Evolutionary conservation across 306 rosid genomes (phyloP), one percentile per base, ranked within the genome.

Genomic region (Cucumis cinereus): DNA sequence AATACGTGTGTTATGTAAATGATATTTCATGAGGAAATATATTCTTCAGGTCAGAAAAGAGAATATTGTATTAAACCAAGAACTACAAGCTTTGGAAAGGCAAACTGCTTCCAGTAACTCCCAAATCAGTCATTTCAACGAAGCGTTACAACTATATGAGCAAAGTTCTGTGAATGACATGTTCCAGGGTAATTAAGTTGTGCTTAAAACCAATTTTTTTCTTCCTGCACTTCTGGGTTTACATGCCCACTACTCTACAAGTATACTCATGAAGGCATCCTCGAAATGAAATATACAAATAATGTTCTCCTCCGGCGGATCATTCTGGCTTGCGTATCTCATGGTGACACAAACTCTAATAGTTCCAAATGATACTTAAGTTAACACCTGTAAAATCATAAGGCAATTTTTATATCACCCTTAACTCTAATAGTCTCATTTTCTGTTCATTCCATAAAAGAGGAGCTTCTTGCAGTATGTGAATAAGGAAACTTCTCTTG

Each of bases 131-230:
- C 78, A 77, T 75, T 78, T 91, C 84, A 85, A 83, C 4, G 97
- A 89, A 79, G 83, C 86, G 20, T 67, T 83, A 71, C 80, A 81
- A 58, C 36, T 80, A 63, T 81, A 79, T 47, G 86, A 82, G 59
- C 79, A 74, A 17, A 83, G 61, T 77, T 75, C 82, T 49, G 59
- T 69, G 45, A 81, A 82, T 79, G 81, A 76, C 77, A 59, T 88
- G 83, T 90, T 90, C 80, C 86, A 90, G 70, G 98, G 98, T 91
- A 90, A 85, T 54, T 62, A 67, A 52, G 55, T 59, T 73, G 26
- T 55, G 57, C 56, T 60, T 73, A 41, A 26, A 45, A 10, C 16
- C 4, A 22, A 22, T 8, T 71, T 71, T 3, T 71, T 26, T 49
- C 75, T 70, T 68, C 8, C 8, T 71, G 59, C 59, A 26, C 43